These are phyloP conservation scores for Obelidium mucronatum DNA, from an alignment of 192 early-diverging fungal species.

Conservation along the genomic window DNA sequence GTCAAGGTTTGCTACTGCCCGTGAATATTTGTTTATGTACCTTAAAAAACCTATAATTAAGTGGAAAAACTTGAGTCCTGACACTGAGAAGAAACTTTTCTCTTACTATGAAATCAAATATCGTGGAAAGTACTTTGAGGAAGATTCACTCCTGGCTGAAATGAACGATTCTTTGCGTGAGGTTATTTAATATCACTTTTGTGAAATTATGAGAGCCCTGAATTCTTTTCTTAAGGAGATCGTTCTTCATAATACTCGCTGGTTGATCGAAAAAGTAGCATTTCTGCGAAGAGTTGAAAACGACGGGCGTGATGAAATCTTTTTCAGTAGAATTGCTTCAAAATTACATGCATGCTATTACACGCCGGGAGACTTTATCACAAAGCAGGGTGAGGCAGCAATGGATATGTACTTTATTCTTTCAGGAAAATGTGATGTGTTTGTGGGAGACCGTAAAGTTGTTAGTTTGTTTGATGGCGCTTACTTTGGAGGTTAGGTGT, in stretches of 20 bases:
- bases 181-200: constrained; percentile 14
- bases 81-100: constrained; percentile 30
- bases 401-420: constrained; percentile 61
- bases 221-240: constrained; percentile 39
- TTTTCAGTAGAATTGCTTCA: constrained; percentile 48
- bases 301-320: constrained; percentile 54
- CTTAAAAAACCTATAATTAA: constrained; percentile 36
- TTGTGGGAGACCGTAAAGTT: constrained; percentile 37
- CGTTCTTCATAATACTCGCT: constrained; percentile 48
- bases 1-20: too few relatives aligned
- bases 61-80: constrained; percentile 26
- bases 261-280: constrained; percentile 52
- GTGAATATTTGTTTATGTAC: not conserved
- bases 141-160: constrained; percentile 41
- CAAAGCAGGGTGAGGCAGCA: constrained; percentile 38
- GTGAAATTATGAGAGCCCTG: not conserved
- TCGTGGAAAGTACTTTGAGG: constrained; percentile 45
- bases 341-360: constrained; percentile 36
- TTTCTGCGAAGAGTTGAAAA: constrained; percentile 49
- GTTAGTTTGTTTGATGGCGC: constrained; percentile 36
- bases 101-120: constrained; percentile 43
- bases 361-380: constrained; percentile 29
- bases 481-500: constrained; percentile 13
- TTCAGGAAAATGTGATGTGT: constrained; percentile 46
- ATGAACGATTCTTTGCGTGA: constrained; percentile 50